Evolutionary conservation across 2,329 filamentous ascomycete species (phyloP).

Genomic region (Calonectria multiphialidica): DNA sequence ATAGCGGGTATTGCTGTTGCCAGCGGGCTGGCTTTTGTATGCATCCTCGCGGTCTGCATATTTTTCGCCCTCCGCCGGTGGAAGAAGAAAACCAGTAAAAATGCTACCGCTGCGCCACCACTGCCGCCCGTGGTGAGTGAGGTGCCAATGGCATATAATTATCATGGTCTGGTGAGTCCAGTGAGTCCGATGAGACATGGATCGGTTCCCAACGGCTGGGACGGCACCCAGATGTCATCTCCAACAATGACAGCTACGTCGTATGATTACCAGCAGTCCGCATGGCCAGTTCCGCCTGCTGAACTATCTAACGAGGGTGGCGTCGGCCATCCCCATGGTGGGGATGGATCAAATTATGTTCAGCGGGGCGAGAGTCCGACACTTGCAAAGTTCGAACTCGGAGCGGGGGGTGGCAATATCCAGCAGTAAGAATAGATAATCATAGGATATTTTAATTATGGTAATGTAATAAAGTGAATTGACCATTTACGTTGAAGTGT

Average conservation of each 20-base stretch:
- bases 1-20: conserved; percentile 19
- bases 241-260: not conserved
- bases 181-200: not conserved
- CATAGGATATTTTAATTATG: too few species aligned
- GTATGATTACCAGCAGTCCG: not conserved
- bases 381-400: conserved; percentile 11
- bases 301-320: not conserved
- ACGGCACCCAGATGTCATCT: conserved; percentile 3
- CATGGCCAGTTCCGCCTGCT: not conserved
- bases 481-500: too few species aligned
- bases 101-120: not conserved
- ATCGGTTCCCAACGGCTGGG: not conserved
- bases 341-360: not conserved
- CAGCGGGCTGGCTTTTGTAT: not conserved
- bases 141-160: not conserved
- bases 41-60: not conserved
- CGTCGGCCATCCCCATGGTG: not conserved
- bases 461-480: too few species aligned
- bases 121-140: not conserved
- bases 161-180: not conserved
- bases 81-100: not conserved
- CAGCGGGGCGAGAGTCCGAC: not conserved
- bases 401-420: not conserved
- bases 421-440: too few species aligned
- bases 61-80: conserved; percentile 9